phyloP scores from a whole-genome alignment of 805 yeast genomes.

The Lachancea sp. region DNA sequence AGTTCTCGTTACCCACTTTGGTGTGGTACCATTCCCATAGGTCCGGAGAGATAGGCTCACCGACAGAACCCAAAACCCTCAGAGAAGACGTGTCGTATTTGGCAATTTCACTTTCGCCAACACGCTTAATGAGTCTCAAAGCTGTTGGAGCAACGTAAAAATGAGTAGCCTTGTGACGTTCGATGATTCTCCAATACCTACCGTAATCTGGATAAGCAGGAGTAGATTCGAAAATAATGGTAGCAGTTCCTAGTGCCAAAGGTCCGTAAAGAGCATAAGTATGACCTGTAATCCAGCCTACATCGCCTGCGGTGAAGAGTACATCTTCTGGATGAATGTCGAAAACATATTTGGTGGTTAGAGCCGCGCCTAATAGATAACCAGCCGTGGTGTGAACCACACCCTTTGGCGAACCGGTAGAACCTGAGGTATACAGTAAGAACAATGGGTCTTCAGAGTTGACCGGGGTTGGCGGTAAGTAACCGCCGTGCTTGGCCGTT shows the following conservation, averaged over 20 bases:
- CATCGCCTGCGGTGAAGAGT: slow-evolving; percentile 94
- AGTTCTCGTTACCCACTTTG: slow-evolving; percentile 80
- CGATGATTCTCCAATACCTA: slow-evolving; percentile 95
- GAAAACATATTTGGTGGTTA: slow-evolving; percentile 88
- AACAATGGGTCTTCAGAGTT: slow-evolving; percentile 92
- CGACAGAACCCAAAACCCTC: slow-evolving; percentile 93
- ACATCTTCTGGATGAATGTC: slow-evolving; percentile 86
- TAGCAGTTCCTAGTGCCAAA: slow-evolving; percentile 76
- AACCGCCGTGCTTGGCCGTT: slow-evolving; percentile 69
- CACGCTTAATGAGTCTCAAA: slow-evolving; percentile 79
- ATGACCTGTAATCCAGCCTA: slow-evolving; percentile 99
- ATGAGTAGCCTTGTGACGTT: slow-evolving; percentile 84
- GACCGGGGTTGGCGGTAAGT: slow-evolving; percentile 81
- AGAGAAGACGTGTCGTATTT: slow-evolving; percentile 79
- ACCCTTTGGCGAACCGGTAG: slow-evolving; percentile 98
- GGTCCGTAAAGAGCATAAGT: slow-evolving; percentile 96
- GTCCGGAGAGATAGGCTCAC: slow-evolving; percentile 97
- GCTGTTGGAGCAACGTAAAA: slow-evolving; percentile 99
- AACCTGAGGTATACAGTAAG: slow-evolving; percentile 93
- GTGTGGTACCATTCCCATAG: slow-evolving; percentile 98
- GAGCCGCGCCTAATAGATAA: slow-evolving; percentile 83
- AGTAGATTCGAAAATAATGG: slow-evolving; percentile 93
- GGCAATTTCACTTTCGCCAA: slow-evolving; percentile 78
- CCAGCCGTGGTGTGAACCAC: slow-evolving; percentile 95
- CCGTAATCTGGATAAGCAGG: slow-evolving; percentile 95